phyloP scores from a whole-genome alignment of 2,329 filamentous ascomycete genomes.

The Dactylellina parvicollis region DNA sequence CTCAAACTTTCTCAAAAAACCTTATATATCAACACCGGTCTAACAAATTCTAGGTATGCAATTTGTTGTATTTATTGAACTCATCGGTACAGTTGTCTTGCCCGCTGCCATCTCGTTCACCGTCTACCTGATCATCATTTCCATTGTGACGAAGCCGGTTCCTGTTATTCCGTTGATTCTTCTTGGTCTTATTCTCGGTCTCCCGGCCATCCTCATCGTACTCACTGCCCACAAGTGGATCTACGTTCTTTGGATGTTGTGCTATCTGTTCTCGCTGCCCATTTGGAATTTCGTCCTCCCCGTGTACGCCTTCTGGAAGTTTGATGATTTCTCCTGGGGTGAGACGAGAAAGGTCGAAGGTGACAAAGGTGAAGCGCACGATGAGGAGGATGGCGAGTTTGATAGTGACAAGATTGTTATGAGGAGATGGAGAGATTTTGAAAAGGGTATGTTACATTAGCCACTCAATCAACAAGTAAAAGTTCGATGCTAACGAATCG shows the following conservation, averaged over 20 bases:
- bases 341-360: conserved; percentile 95
- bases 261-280: conserved; percentile 91
- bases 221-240: conserved; percentile 91
- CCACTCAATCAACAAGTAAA: neutral
- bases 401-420: conserved; percentile 99
- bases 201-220: conserved; percentile 90
- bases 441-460: conserved; percentile 68
- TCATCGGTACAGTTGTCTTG: conserved; percentile 91
- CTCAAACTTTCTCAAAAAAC: neutral
- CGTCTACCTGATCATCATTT: conserved; percentile 76
- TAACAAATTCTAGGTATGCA: conserved; percentile 72
- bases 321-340: conserved; percentile 99
- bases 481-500: neutral
- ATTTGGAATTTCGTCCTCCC: conserved; percentile 98
- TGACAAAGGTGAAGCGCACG: conserved; percentile 62
- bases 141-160: conserved; percentile 57
- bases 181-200: conserved; percentile 87
- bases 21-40: conserved; percentile 10
- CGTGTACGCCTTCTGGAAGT: conserved; percentile 97
- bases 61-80: conserved; percentile 94
- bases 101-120: conserved; percentile 97
- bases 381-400: conserved; percentile 90
- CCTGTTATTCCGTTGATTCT: conserved; percentile 86
- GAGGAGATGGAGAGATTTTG: conserved; percentile 98
- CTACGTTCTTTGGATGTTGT: conserved; percentile 95